These are phyloP conservation scores for Jackrogersella minutella DNA, from an alignment of 495 filamentous ascomycete species.

Conservation along the genomic window DNA sequence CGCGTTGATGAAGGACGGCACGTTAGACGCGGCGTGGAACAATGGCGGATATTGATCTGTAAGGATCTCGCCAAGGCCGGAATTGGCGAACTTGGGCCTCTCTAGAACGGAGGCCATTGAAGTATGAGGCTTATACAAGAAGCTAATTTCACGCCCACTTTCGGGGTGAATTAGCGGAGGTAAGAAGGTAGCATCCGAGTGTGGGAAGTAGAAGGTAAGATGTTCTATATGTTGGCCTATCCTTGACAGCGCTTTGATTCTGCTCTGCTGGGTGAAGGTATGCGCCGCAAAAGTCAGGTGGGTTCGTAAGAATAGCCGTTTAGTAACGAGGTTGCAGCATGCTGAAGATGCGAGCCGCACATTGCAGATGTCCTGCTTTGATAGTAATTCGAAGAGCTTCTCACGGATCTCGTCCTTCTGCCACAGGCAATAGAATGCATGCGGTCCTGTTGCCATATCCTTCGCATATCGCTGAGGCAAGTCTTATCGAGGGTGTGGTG, in stretches of 20 bases:
- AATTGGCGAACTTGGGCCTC: conserved; percentile 69
- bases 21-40: conserved; percentile 86
- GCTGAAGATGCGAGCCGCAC: conserved; percentile 59
- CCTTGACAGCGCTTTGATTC: conserved; percentile 72
- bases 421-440: conserved; percentile 63
- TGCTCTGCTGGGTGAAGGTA: conserved; percentile 72
- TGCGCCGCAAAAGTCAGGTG: conserved; percentile 71
- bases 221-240: conserved; percentile 76
- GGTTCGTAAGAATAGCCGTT: conserved; percentile 61
- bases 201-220: conserved; percentile 73
- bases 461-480: conserved; percentile 53
- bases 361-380: conserved; percentile 59
- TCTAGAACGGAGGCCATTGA: conserved; percentile 55
- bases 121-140: conserved; percentile 76
- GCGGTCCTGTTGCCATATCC: conserved; percentile 57
- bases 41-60: conserved; percentile 81
- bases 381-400: conserved; percentile 58
- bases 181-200: conserved; percentile 74
- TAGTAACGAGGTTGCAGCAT: conserved; percentile 61
- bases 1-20: conserved; percentile 76
- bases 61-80: conserved; percentile 71
- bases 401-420: conserved; percentile 58
- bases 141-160: conserved; percentile 74
- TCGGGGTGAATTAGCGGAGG: conserved; percentile 75
- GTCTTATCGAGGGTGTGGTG: conserved; percentile 18